Evolutionary conservation across 75 land plant genomes (phyloP).

Genomic region (Sequoiadendron giganteum): DNA sequence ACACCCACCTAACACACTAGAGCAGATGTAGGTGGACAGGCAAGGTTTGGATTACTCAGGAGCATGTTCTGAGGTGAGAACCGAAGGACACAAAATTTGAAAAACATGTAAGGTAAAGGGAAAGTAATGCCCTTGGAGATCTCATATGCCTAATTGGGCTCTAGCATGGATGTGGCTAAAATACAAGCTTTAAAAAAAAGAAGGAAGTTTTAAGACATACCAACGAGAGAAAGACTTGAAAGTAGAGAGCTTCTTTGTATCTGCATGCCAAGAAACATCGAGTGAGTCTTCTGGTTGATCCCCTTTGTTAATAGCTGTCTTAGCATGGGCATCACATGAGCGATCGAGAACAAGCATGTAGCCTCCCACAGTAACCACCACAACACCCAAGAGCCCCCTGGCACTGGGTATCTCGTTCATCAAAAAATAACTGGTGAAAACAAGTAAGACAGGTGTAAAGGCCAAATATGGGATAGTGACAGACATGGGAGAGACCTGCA

Average conservation of each 20-base stretch:
- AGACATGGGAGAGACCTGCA: conserved; percentile 42
- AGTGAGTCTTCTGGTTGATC: background rate
- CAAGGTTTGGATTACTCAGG: background rate
- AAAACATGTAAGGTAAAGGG: background rate
- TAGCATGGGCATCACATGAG: conserved; percentile 11
- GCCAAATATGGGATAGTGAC: conserved; percentile 46
- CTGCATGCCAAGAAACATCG: background rate
- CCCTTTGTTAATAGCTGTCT: background rate
- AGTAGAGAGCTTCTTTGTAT: conserved; percentile 3
- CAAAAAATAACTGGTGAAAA: conserved; percentile 35
- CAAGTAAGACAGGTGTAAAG: conserved; percentile 37
- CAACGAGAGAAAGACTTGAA: background rate
- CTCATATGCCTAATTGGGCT: background rate
- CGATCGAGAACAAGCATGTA: conserved; percentile 43
- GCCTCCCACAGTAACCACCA: conserved; percentile 40
- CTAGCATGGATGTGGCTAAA: background rate
- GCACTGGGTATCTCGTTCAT: conserved; percentile 37
- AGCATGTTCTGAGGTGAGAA: background rate
- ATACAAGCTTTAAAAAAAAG: background rate
- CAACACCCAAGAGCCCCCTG: conserved; percentile 34
- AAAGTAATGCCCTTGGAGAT: background rate
- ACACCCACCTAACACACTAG: background rate
- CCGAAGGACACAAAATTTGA: background rate
- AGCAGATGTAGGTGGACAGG: background rate
- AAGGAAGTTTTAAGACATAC: background rate